phyloP scores from a whole-genome alignment of 176 grass and related monocot genomes.

The Hyparrhenia diplandra region DNA sequence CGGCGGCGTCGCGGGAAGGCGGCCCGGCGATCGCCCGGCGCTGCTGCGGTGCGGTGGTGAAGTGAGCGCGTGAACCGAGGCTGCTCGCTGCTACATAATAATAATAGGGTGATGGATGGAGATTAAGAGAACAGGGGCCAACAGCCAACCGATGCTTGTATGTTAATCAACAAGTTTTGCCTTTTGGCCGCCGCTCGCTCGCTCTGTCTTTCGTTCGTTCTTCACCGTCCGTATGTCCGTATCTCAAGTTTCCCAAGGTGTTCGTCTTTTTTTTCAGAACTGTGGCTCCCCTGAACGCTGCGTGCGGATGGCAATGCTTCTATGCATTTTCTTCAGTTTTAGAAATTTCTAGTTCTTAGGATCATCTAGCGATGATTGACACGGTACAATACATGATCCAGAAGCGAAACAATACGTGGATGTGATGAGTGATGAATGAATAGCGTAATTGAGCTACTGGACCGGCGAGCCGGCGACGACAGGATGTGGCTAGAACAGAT shows the following conservation, averaged over 20 bases:
- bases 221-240: background rate
- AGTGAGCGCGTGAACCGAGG: background rate
- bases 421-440: no score
- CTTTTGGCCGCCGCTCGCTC: background rate
- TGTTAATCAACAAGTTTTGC: background rate
- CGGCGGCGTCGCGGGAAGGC: background rate
- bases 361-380: background rate
- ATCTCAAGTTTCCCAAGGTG: background rate
- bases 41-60: conserved; percentile 14
- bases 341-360: background rate
- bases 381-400: no score
- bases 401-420: no score
- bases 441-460: background rate
- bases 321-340: background rate
- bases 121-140: background rate
- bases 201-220: no score
- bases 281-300: no score
- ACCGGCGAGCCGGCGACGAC: background rate
- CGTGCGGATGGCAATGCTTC: background rate
- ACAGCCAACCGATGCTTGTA: background rate
- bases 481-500: background rate
- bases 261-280: background rate
- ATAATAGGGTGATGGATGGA: background rate
- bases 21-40: background rate
- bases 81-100: background rate